Evolutionary conservation across 1,139 yeast genomes (phyloP).

Genomic region (Blastobotrys raffinosifermentans): DNA sequence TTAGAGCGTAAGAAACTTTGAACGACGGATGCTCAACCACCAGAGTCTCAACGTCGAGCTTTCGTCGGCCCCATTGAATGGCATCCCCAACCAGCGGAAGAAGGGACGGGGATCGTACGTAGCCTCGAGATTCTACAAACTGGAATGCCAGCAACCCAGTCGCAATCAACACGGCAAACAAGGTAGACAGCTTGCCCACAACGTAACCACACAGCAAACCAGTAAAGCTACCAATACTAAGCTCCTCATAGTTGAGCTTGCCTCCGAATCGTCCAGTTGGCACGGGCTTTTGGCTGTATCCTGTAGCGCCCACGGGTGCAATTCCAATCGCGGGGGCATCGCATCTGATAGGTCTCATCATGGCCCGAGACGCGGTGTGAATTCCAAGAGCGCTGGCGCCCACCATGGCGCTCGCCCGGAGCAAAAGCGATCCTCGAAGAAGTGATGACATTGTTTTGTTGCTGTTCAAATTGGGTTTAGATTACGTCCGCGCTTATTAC

Average conservation of each 20-base stretch:
- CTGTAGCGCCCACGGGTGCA: neutral
- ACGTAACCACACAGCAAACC: slow-evolving; percentile 60
- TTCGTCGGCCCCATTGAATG: slow-evolving; percentile 42
- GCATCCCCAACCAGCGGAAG: slow-evolving; percentile 41
- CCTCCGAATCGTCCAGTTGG: slow-evolving; percentile 34
- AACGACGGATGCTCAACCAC: slow-evolving; percentile 60
- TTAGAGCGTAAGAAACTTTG: slow-evolving; percentile 51
- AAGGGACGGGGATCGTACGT: slow-evolving; percentile 41
- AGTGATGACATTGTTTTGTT: too few relatives aligned
- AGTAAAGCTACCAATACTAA: slow-evolving; percentile 61
- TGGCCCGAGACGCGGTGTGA: neutral
- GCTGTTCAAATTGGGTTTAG: too few relatives aligned
- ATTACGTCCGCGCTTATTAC: too few relatives aligned
- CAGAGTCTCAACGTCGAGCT: slow-evolving; percentile 47
- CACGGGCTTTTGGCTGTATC: neutral
- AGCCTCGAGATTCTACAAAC: slow-evolving; percentile 54
- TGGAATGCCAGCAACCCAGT: slow-evolving; percentile 48
- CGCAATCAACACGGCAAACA: slow-evolving; percentile 49
- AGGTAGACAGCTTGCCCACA: slow-evolving; percentile 58
- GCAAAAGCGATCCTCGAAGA: too few relatives aligned
- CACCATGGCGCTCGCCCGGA: too few relatives aligned
- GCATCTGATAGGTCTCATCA: neutral
- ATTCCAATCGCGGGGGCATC: neutral
- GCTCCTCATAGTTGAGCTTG: slow-evolving; percentile 53
- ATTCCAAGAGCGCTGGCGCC: slow-evolving; percentile 4